Conservation (phyloP, 192 early-diverging fungal species). For the Coemansia sp. region DNA sequence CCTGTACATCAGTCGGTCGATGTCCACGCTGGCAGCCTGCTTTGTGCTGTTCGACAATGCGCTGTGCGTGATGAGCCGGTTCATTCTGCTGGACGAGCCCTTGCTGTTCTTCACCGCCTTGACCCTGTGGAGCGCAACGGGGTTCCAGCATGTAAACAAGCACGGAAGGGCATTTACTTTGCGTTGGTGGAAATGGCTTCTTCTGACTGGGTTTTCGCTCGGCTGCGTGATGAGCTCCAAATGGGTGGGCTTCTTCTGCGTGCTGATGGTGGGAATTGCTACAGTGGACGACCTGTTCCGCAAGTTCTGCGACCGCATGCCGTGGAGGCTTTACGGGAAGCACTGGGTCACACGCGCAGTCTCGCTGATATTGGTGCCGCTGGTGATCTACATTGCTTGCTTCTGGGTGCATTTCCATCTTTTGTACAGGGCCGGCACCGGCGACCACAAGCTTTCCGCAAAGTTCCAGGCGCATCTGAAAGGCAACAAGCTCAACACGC, state of each 20-base stretch:
- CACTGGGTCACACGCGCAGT: conserved; percentile 87
- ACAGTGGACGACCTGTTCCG: conserved; percentile 91
- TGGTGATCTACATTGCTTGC: conserved; percentile 75
- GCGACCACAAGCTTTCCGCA: conserved; percentile 90
- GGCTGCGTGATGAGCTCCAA: conserved; percentile 74
- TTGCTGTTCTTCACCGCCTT: conserved; percentile 70
- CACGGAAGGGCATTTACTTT: conserved; percentile 60
- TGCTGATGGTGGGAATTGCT: conserved; percentile 85
- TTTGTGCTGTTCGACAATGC: conserved; percentile 74
- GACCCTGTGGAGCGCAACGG: conserved; percentile 57
- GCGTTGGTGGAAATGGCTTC: conserved; percentile 68
- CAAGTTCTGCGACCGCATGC: conserved; percentile 69
- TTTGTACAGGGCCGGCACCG: conserved; percentile 78
- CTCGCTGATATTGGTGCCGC: conserved; percentile 80
- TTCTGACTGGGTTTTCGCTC: conserved; percentile 65
- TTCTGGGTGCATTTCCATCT: conserved; percentile 93
- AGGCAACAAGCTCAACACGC: conserved; percentile 68
- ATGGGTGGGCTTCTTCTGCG: conserved; percentile 95
- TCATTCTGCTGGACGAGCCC: conserved; percentile 74
- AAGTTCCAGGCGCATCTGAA: conserved; percentile 81
- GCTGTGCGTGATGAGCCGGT: conserved; percentile 63
- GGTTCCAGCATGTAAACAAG: conserved; percentile 58
- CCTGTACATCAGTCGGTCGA: conserved; percentile 56
- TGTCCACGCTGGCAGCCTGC: conserved; percentile 56
- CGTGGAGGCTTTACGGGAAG: conserved; percentile 63